Conservation (phyloP, 305 asterid genomes). For the Solanum hybrid region DNA sequence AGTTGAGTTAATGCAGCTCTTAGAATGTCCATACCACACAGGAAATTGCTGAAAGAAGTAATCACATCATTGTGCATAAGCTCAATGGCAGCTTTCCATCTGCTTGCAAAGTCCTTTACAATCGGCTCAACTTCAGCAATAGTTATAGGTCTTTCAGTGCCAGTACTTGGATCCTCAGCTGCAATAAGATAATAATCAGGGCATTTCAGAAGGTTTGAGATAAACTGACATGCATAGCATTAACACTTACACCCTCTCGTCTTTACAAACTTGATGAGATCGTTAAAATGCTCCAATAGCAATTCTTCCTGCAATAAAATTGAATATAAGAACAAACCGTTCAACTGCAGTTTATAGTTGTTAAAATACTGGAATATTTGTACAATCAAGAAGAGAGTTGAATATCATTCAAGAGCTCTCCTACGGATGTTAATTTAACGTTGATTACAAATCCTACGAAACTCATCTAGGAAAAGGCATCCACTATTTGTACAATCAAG, state of each 20-base stretch:
- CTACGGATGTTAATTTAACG: background rate
- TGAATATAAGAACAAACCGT: background rate
- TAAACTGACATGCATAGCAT: background rate
- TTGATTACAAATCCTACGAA: background rate
- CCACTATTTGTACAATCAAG: background rate
- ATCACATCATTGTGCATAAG: constrained; percentile 95
- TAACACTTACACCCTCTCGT: constrained; percentile 66
- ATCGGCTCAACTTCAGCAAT: constrained; percentile 78
- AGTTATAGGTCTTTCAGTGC: constrained; percentile 50
- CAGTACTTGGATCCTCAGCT: constrained; percentile 73
- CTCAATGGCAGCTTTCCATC: constrained; percentile 96
- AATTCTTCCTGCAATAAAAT: constrained; percentile 68
- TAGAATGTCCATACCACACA: constrained; percentile 94
- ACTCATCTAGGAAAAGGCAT: background rate
- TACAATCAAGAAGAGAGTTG: background rate
- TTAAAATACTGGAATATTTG: background rate
- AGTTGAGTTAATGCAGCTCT: constrained; percentile 93
- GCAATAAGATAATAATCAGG: constrained; percentile 3
- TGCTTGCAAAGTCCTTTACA: constrained; percentile 86
- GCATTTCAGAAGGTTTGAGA: constrained; percentile 1
- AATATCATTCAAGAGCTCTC: background rate
- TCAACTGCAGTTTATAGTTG: background rate
- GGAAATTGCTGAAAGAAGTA: constrained; percentile 85
- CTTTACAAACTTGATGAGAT: constrained; percentile 89
- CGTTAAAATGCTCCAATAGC: constrained; percentile 73